A percentile compares a stretch with the other conserved stretches of the same genome.
These are phyloP conservation scores for Lipomyces anomalus DNA, from an alignment of 805 yeast species.

Conservation along the genomic window DNA sequence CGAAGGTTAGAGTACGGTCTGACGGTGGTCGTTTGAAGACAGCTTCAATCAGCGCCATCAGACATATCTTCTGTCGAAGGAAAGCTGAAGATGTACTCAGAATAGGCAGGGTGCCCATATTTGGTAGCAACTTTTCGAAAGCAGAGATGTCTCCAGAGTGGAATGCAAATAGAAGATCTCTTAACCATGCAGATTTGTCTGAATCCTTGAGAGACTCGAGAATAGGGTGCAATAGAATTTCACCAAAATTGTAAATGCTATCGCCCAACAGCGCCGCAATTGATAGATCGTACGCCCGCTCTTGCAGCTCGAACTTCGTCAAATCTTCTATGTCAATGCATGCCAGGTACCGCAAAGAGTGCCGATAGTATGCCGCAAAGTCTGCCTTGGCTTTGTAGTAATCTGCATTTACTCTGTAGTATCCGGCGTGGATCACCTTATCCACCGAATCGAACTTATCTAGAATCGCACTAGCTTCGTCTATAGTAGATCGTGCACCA, in stretches of 20 bases:
- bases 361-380: slow-evolving; percentile 74
- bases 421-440: slow-evolving; percentile 70
- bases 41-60: slow-evolving; percentile 85
- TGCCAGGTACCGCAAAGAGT: slow-evolving; percentile 74
- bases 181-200: slow-evolving; percentile 63
- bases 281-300: slow-evolving; percentile 67
- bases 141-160: slow-evolving; percentile 69
- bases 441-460: slow-evolving; percentile 51
- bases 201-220: slow-evolving; percentile 48
- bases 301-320: slow-evolving; percentile 39
- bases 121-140: slow-evolving; percentile 48
- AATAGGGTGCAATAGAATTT: slow-evolving; percentile 83
- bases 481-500: slow-evolving; percentile 64
- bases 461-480: slow-evolving; percentile 51
- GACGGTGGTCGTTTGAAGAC: slow-evolving; percentile 72
- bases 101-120: slow-evolving; percentile 46
- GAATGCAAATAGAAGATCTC: slow-evolving; percentile 60
- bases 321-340: slow-evolving; percentile 46
- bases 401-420: slow-evolving; percentile 72
- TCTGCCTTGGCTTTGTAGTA: slow-evolving; percentile 69
- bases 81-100: slow-evolving; percentile 57
- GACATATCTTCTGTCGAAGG: slow-evolving; percentile 81
- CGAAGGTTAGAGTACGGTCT: slow-evolving; percentile 65
- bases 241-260: slow-evolving; percentile 91
- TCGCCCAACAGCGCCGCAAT: slow-evolving; percentile 87